Base-by-base conservation (phyloP, 306 rosid genomes). In the Castanospermum australe region DNA sequence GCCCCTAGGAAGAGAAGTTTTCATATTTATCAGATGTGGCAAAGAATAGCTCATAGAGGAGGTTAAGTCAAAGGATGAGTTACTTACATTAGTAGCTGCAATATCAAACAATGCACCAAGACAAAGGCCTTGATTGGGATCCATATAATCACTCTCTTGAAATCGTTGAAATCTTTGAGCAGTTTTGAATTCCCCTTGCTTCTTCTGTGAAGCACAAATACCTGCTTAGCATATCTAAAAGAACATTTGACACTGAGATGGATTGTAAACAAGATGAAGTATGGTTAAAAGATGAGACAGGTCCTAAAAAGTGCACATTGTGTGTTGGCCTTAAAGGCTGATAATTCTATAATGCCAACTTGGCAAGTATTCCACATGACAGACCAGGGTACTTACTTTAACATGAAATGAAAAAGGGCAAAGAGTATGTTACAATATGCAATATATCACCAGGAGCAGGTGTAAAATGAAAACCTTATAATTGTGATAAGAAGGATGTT, bases 131-230 rank as follows among this genome's bases (percentile, higher is more conserved):
- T 90, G 92, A 48, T 84, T 76, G 39, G 92, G 85, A 72, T 90
- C 94, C 94, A 90, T 90, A 81, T 88, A 90, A 65, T 88, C 86
- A 45, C 87, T 86, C 89, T 90, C 94, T 74, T 86, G 88, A 68
- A 88, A 88, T 25, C 92, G 85, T 74, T 84, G 94, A 65, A 80
- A 84, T 56, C 88, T 82, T 64, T 82, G 90, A 59, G 60, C 56
- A 63, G 82, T 42, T 83, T 81, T 89, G 42, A 78, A 51, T 79
- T 77, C 81, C 76, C 80, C 89, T 83, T 81, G 90, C 80, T 86
- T 90, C 76, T 81, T 88, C 94, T 88, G 88, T 62, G 75, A 75
- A 77, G 57, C 35, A 60, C 0, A 71, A 28, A 67, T 33, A 33
- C 67, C 17, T 50, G 48, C 54, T 51, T 17, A 50, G 36, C n/a